Percentiles rank a stretch among this genome's conserved stretches.
These are phyloP conservation scores for Thermochaetoides dissita DNA, from an alignment of 2,329 filamentous ascomycete species.

Conservation along the genomic window DNA sequence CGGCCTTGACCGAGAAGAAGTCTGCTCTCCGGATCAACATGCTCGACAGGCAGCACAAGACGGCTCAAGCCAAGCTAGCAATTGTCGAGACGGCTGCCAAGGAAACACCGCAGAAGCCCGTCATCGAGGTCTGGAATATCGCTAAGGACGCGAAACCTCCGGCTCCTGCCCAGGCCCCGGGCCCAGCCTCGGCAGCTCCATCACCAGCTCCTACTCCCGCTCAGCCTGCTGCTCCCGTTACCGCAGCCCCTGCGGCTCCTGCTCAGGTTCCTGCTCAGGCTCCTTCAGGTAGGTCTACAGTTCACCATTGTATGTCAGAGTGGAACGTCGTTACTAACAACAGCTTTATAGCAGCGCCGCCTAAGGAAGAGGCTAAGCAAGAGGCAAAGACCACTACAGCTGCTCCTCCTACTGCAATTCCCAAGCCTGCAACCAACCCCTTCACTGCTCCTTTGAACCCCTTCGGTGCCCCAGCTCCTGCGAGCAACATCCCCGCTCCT, in stretches of 20 bases:
- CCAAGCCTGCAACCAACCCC: constrained; percentile 4
- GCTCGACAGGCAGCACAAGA: constrained; percentile 53
- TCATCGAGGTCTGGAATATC: constrained; percentile 74
- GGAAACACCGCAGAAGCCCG: constrained; percentile 74
- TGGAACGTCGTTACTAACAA: constrained; percentile 1
- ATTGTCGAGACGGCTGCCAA: constrained; percentile 68
- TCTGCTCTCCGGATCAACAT: constrained; percentile 63
- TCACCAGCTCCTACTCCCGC: neutral
- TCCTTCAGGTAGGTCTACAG: constrained; percentile 7
- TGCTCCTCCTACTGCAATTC: constrained; percentile 3
- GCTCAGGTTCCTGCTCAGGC: constrained; percentile 1
- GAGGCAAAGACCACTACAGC: constrained; percentile 1
- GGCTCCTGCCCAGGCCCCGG: constrained; percentile 5
- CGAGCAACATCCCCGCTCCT: neutral
- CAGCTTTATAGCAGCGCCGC: neutral
- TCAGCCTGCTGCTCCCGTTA: neutral
- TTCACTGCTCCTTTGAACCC: constrained; percentile 5
- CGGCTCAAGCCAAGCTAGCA: constrained; percentile 55
- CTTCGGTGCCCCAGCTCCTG: constrained; percentile 5
- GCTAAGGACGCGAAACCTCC: constrained; percentile 50
- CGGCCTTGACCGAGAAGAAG: constrained; percentile 63
- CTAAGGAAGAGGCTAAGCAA: constrained; percentile 7
- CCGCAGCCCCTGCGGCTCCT: constrained; percentile 2
- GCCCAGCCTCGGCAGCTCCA: constrained; percentile 2
- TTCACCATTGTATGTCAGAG: too few species aligned